Evolutionary conservation across 2,329 filamentous ascomycete species (phyloP), one percentile per base, ranked within the genome.

Genomic region (Neocucurbitaria cava): DNA sequence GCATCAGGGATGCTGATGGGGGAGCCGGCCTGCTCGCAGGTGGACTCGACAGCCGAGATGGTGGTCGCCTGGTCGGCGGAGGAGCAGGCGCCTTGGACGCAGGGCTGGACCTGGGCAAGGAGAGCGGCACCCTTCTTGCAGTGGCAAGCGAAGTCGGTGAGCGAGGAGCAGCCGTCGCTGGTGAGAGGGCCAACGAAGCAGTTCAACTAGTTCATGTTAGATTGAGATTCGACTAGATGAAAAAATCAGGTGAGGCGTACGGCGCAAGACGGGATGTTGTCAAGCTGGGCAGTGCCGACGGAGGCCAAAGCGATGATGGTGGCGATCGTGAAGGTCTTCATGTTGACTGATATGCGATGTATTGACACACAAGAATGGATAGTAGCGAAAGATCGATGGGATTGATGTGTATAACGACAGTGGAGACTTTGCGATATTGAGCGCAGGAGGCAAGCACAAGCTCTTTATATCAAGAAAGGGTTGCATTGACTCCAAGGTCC

Each of bases 281-380:
- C 70, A 28, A 81, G 66, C 73, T 82, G 81, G 52, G 79, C 79
- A 52, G 72, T 69, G 69, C 74, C 79, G 58, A 82, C 71, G 52
- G 75, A 68, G 69, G 79, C 77, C 64, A 78, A 66, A 61, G 78
- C 73, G 53, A 81, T 59, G 52, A 76, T 64, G 65, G 77, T 58
- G 43, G 72, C 70, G 50, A 69, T 60, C 59, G 64, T 59, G 62
- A 73, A 73, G 65, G 68, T 68, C 73, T 76, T 76, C 74, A 76
- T 76, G 35, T 59, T 76, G 72, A 62, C 38, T 54, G 41, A 41
- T 61, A 26, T 26, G n/a, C 9, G 28, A 35, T 5, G 42, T 52
- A 31, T 52, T 57, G 50, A 46, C 49, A 53, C 49, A 53, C 40
- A 46, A 23, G 31, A 49, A 54, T 39, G 46, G 24, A n/a, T n/a